These are phyloP conservation scores for Cladosporium sp. DNA, from an alignment of 2,329 filamentous ascomycete species.

Conservation along the genomic window DNA sequence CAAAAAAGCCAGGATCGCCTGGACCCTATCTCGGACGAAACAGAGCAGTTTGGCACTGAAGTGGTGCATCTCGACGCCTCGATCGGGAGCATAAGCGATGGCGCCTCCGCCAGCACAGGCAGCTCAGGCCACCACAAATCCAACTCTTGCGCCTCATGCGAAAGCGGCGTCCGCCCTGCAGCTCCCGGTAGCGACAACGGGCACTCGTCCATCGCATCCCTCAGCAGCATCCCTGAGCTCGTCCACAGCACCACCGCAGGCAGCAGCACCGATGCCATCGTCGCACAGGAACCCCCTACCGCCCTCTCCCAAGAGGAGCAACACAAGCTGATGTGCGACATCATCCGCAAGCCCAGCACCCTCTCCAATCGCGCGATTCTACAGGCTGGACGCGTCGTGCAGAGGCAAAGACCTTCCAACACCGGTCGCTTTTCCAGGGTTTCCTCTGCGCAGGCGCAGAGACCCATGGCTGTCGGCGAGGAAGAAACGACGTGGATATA, in stretches of 20 bases:
- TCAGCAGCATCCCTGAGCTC: slow-evolving; percentile 26
- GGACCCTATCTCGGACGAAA: background rate
- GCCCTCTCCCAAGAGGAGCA: background rate
- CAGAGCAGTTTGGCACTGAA: slow-evolving; percentile 2
- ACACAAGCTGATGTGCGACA: background rate
- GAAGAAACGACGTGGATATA: slow-evolving; percentile 11
- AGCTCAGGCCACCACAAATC: slow-evolving; percentile 23
- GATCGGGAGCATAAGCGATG: slow-evolving; percentile 5
- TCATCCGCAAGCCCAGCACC: slow-evolving; percentile 11
- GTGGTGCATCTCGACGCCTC: slow-evolving; percentile 1
- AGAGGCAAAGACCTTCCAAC: slow-evolving; percentile 16
- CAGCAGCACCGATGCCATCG: background rate
- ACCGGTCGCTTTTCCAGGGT: slow-evolving; percentile 1
- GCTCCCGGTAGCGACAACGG: slow-evolving; percentile 20
- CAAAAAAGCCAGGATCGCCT: background rate
- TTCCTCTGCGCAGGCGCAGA: background rate
- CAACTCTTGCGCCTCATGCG: slow-evolving; percentile 25
- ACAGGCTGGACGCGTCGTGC: slow-evolving; percentile 24
- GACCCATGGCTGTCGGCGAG: slow-evolving; percentile 1
- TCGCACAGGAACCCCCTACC: background rate
- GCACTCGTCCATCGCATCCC: slow-evolving; percentile 23
- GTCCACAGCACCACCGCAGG: slow-evolving; percentile 19
- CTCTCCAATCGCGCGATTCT: slow-evolving; percentile 20
- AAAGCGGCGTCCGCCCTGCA: slow-evolving; percentile 19
- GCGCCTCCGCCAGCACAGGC: slow-evolving; percentile 20